Evolutionary conservation across 192 early-diverging fungal genomes (phyloP), one percentile per base, ranked within the genome.

Genomic region (Backusella luteola): DNA sequence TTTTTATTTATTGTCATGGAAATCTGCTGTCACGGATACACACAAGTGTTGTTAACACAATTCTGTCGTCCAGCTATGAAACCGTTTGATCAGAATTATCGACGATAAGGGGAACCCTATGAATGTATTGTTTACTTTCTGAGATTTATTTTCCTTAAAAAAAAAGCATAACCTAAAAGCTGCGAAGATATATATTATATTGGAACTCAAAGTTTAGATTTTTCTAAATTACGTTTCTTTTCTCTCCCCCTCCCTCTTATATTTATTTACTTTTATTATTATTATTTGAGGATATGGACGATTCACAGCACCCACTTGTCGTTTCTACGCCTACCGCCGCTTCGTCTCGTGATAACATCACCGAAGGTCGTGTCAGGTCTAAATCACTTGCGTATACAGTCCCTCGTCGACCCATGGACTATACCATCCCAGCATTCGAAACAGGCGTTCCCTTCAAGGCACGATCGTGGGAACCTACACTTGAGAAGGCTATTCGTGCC

Each of bases 401-500:
- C 7, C 77, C 77, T 34, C 77, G 71, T 35, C 56, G 56, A 23
- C 56, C 56, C 56, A 26, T 63, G 56, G 56, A 63, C 56, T 63
- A 63, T 63, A 63, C 56, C 56, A 63, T 63, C 26, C 70, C 74
- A 9, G 21, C 56, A 63, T 29, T 73, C 38, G 46, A 34, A 17
- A 26, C 34, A 4, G 56, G 56, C 56, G 56, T 81, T n/a, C 80
- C 80, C 1, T 81, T 74, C 41, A 75, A 53, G 9, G 59, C 80
- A 3, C 71, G 73, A 42, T 84, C 85, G 3, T 94, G 93, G 93
- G 89, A 94, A 82, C 83, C 85, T 6, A 94, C 90, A 21, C 80
- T 94, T 46, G 91, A 93, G 77, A 82, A 84, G 6, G 89, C 93
- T 11, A 92, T 93, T 56, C 87, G 85, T 23, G 90, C 93, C 34